Percentiles rank a stretch among this genome's conserved stretches.
Evolutionary conservation across 176 grass and related monocot genomes (phyloP).

Genomic region (Zea mays): DNA sequence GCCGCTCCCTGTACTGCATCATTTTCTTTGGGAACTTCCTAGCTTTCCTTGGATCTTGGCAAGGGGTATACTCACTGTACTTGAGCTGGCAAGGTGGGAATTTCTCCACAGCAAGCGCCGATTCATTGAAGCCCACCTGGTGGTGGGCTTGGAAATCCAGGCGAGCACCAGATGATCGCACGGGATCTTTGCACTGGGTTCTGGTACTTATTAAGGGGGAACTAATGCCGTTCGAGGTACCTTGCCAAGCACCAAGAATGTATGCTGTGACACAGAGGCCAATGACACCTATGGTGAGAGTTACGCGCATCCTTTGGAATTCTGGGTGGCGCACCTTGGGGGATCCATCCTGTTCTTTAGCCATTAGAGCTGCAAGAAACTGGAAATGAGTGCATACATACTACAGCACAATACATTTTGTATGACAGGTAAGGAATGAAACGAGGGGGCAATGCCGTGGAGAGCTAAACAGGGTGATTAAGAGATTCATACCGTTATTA

Average conservation of each 20-base stretch:
- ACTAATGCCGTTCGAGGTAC: constrained; percentile 40
- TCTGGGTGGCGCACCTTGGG: constrained; percentile 46
- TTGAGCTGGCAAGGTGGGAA: constrained; percentile 63
- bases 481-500: background rate
- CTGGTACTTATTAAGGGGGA: constrained; percentile 33
- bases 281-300: constrained; percentile 40
- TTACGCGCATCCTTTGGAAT: constrained; percentile 52
- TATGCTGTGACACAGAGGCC: constrained; percentile 61
- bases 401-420: background rate
- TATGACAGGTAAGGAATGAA: background rate
- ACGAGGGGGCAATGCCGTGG: background rate
- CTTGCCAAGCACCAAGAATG: constrained; percentile 79
- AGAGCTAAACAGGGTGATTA: background rate
- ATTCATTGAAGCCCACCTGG: constrained; percentile 62
- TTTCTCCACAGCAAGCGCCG: constrained; percentile 24
- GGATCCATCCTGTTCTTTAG: constrained; percentile 50
- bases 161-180: background rate
- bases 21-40: constrained; percentile 65
- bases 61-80: constrained; percentile 83
- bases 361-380: constrained; percentile 48
- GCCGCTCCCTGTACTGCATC: constrained; percentile 80
- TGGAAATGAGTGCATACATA: constrained; percentile 1
- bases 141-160: constrained; percentile 82
- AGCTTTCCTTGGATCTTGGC: constrained; percentile 81
- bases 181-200: constrained; percentile 26